These are phyloP conservation scores for Nigrospora osmanthi DNA, from an alignment of 2,329 filamentous ascomycete genomes.

Conservation along the genomic window DNA sequence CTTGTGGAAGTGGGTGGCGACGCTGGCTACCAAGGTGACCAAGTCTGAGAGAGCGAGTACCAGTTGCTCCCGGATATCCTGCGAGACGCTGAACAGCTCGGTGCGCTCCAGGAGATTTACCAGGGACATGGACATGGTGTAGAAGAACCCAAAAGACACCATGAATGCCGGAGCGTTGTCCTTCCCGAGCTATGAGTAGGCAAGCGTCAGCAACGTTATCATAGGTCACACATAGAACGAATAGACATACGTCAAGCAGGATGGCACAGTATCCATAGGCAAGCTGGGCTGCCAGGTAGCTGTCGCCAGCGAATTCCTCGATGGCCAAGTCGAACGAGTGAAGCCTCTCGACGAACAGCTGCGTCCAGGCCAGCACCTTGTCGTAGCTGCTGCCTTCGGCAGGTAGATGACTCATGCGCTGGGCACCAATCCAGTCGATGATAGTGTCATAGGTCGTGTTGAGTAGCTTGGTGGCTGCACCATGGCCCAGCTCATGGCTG, in stretches of 20 bases:
- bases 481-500: slow-evolving; percentile 19
- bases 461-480: slow-evolving; percentile 17
- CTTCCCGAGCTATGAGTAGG: slow-evolving; percentile 8
- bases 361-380: slow-evolving; percentile 29
- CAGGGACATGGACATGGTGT: slow-evolving; percentile 11
- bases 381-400: slow-evolving; percentile 31
- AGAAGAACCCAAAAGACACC: slow-evolving; percentile 13
- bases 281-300: slow-evolving; percentile 16
- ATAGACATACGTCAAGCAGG: slow-evolving; percentile 9
- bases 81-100: slow-evolving; percentile 12
- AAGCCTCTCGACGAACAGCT: slow-evolving; percentile 26
- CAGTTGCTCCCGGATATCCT: slow-evolving; percentile 12
- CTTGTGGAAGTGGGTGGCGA: slow-evolving; percentile 13
- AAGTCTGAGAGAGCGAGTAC: slow-evolving; percentile 12
- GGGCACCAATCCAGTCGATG: slow-evolving; percentile 26
- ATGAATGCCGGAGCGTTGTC: slow-evolving; percentile 12
- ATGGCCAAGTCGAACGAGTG: slow-evolving; percentile 27
- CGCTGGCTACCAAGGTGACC: slow-evolving; percentile 12
- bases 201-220: too few relatives aligned
- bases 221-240: neutral
- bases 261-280: slow-evolving; percentile 13
- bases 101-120: slow-evolving; percentile 13
- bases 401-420: slow-evolving; percentile 28
- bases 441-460: slow-evolving; percentile 16
- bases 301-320: slow-evolving; percentile 25